Conservation (phyloP, 495 filamentous ascomycete species). For the Rhypophila decipiens region DNA sequence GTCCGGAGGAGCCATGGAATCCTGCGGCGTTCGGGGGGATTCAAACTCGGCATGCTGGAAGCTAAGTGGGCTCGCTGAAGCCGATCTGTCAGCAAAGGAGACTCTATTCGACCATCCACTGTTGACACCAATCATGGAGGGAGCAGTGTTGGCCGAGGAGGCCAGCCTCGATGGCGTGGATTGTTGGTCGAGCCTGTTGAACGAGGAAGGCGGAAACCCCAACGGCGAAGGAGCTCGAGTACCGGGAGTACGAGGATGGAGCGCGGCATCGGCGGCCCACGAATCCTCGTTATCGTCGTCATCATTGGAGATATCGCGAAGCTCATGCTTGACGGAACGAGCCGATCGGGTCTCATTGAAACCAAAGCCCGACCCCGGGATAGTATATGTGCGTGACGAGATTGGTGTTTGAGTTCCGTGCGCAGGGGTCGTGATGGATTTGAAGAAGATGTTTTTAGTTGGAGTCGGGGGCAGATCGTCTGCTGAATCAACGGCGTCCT, state of each 20-base stretch:
- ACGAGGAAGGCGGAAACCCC: conserved; percentile 16
- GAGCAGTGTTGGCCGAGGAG: conserved; percentile 7
- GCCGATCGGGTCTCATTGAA: conserved; percentile 11
- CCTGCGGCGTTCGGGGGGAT: conserved; percentile 76
- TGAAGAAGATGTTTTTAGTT: conserved; percentile 61
- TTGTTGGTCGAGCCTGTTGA: too few relatives aligned
- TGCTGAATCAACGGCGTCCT: conserved; percentile 41
- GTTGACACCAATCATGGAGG: background rate
- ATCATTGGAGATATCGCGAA: conserved; percentile 11
- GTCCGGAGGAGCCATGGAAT: conserved; percentile 69
- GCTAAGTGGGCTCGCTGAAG: conserved; percentile 46
- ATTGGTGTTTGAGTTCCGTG: conserved; percentile 19
- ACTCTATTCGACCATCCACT: background rate
- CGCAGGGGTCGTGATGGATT: conserved; percentile 16
- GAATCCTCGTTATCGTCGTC: conserved; percentile 15
- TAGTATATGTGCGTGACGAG: conserved; percentile 20
- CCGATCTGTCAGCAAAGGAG: conserved; percentile 39
- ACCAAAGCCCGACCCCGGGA: conserved; percentile 20
- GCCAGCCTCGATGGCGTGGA: conserved; percentile 13
- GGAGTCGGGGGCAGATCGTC: conserved; percentile 89
- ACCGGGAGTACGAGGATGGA: conserved; percentile 15
- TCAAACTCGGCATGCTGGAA: conserved; percentile 32
- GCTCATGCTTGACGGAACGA: conserved; percentile 32
- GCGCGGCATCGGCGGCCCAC: conserved; percentile 6
- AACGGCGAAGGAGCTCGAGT: conserved; percentile 9